These are phyloP conservation scores for Nymphaea colorata DNA, from an alignment of 164 flowering plant species.

Conservation along the genomic window DNA sequence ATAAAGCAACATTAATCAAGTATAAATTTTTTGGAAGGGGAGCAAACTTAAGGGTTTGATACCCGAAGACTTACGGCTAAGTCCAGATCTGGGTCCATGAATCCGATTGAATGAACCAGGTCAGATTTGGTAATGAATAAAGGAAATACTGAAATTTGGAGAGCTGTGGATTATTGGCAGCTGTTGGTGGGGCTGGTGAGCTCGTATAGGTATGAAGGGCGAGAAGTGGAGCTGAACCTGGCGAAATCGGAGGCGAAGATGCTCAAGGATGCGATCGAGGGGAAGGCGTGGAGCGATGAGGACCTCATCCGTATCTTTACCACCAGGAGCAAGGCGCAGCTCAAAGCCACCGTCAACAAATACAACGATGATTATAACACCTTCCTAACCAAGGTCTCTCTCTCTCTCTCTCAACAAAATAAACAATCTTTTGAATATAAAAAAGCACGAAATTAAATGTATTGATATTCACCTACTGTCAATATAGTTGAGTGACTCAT, in stretches of 20 bases:
- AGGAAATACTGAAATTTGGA: background rate
- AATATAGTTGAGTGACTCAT: too few relatives aligned
- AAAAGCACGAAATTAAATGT: background rate
- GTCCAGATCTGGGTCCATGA: background rate
- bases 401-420: background rate
- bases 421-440: too few relatives aligned
- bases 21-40: background rate
- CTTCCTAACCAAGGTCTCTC: background rate
- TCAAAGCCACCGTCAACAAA: conserved; percentile 62
- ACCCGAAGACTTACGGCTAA: background rate
- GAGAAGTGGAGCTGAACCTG: conserved; percentile 47
- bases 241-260: conserved; percentile 67
- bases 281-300: conserved; percentile 42
- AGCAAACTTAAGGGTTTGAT: background rate
- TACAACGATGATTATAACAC: conserved; percentile 20
- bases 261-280: conserved; percentile 41
- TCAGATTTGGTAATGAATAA: background rate
- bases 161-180: conserved; percentile 19
- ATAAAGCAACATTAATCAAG: background rate
- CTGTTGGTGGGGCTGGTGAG: conserved; percentile 58
- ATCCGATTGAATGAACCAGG: background rate
- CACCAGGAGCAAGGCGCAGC: conserved; percentile 89
- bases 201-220: conserved; percentile 55
- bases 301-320: conserved; percentile 63
- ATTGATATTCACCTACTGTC: too few relatives aligned